These are phyloP conservation scores for Gryganskiella cystojenkinii DNA, from an alignment of 192 early-diverging fungal genomes.

Conservation along the genomic window DNA sequence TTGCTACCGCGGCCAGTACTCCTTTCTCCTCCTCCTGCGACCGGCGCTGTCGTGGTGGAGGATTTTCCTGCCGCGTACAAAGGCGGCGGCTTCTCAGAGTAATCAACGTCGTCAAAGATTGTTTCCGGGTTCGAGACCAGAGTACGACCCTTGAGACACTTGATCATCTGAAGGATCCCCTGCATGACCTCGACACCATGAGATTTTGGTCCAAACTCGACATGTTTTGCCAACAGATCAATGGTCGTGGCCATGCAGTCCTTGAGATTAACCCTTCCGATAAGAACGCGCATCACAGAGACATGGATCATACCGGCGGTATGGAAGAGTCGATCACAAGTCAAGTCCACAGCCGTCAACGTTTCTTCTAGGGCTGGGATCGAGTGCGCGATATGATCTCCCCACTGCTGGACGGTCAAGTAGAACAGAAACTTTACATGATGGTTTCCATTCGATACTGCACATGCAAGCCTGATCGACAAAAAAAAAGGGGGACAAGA, in stretches of 20 bases:
- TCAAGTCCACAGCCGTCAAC: constrained; percentile 40
- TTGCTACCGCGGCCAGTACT: not conserved
- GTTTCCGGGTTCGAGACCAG: constrained; percentile 26
- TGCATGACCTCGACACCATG: constrained; percentile 53
- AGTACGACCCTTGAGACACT: constrained; percentile 41
- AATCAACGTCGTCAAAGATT: constrained; percentile 44
- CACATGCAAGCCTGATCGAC: constrained; percentile 23
- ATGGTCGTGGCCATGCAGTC: constrained; percentile 37
- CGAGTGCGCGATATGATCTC: constrained; percentile 29
- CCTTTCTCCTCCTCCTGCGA: not conserved
- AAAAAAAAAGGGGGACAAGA: not conserved
- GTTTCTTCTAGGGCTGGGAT: constrained; percentile 44
- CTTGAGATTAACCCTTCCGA: constrained; percentile 34
- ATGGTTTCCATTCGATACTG: constrained; percentile 30
- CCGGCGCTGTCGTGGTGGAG: not conserved
- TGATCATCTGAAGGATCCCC: constrained; percentile 41
- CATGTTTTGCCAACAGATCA: constrained; percentile 33
- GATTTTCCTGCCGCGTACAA: no score
- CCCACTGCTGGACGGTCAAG: constrained; percentile 48
- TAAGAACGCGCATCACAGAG: constrained; percentile 28
- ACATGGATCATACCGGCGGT: constrained; percentile 49
- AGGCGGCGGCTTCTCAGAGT: constrained; percentile 23
- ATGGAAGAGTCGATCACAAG: constrained; percentile 48
- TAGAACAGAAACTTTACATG: constrained; percentile 47
- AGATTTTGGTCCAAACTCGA: constrained; percentile 46